Base-by-base conservation (phyloP, 306 rosid species). In the apple (Malus domestica) region DNA sequence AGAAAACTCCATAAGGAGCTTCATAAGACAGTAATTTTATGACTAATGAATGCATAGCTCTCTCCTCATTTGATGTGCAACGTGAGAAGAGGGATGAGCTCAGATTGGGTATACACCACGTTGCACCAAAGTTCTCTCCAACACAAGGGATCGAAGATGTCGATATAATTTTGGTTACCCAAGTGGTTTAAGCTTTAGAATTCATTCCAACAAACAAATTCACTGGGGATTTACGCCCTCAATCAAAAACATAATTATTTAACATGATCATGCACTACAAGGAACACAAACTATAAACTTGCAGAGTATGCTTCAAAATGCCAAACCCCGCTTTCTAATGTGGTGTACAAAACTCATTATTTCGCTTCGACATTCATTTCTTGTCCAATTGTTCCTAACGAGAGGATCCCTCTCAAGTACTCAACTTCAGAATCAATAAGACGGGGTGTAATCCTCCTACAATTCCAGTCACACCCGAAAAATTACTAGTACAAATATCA, bases 391-490 rank as follows among this genome's bases (percentile, higher is more conserved):
- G 68, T 18, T 55, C 77, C 69, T 27, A 42, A 18, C 19, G 77
- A 61, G 58, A 44, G 27, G 19, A 60, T 60, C 22, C 64, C 70
- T 62, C 61, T 35, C 51, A 38, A 20, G 70, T 67, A 5, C 70
- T 38, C 44, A 42, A 44, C 42, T 42, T 61, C 29, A 10, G 58
- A 74, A 74, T 45, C 61, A 62, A 51, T 27, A 32, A 42, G 29
- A 63, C 16, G 70, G 71, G 70, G 70, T 30, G n/a, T 30, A 74
- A 74, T 62, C 63, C 55, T 51, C 20, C 55, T 23, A 65, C 80
- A 69, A 80, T 70, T 80, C 63, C 80, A 80, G 52, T 77, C 68
- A 79, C 81, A 73, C 80, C 80, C 82, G 69, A 76, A 70, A 64
- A 72, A 81, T 79, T 44, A 81, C 81, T 61, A 60, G 79, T 83